These are phyloP conservation scores for Naganishia randhawae DNA, from an alignment of 768 basidiomycete genomes.

Conservation along the genomic window DNA sequence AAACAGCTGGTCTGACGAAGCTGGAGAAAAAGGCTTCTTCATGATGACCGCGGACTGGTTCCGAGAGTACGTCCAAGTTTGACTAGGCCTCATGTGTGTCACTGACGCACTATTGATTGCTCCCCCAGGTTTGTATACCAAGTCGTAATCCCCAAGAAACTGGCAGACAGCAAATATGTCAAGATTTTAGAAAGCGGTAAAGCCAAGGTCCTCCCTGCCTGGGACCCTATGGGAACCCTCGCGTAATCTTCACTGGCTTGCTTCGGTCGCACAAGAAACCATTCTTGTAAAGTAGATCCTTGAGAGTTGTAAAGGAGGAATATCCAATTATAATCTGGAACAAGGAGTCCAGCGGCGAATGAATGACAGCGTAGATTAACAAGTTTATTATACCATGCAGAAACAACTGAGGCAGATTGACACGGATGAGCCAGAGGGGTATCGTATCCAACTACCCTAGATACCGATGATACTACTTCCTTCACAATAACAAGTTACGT, in stretches of 20 bases:
- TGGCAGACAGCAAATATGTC: constrained; percentile 76
- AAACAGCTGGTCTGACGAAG: constrained; percentile 82
- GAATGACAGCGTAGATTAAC: neutral
- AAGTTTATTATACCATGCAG: neutral
- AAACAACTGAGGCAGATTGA: neutral
- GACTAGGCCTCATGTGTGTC: neutral
- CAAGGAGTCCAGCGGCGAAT: neutral
- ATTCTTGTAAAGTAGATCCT: neutral
- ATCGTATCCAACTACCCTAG: too few relatives aligned
- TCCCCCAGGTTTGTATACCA: constrained; percentile 76
- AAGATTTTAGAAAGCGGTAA: constrained; percentile 71
- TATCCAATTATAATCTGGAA: neutral
- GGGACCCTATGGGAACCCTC: constrained; percentile 75
- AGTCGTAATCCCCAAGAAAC: constrained; percentile 75
- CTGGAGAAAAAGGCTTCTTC: constrained; percentile 80
- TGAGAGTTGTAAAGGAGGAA: neutral
- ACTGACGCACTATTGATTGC: neutral
- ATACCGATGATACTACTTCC: neutral
- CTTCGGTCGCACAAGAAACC: too few relatives aligned
- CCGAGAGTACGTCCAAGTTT: constrained; percentile 62
- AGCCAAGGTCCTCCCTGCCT: constrained; percentile 68
- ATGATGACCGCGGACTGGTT: constrained; percentile 89
- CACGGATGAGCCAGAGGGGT: too few relatives aligned
- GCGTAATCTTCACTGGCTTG: constrained; percentile 20
- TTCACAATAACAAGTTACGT: too few relatives aligned